Evolutionary conservation across 345 rosid genomes (phyloP).

Genomic region (Hirschfeldia incana): DNA sequence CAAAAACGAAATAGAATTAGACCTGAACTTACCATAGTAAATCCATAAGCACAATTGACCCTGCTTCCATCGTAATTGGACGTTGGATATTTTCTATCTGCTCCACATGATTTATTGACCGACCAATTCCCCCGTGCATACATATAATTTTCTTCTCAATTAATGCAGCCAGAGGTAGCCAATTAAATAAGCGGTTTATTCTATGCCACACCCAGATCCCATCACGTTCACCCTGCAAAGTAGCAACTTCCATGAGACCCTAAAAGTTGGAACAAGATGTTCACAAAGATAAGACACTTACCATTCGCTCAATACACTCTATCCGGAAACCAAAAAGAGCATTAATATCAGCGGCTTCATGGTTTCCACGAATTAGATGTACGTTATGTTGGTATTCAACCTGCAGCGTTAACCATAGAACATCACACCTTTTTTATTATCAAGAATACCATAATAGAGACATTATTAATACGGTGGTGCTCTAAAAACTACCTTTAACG

Average conservation of each 20-base stretch:
- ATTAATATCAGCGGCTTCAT: constrained; percentile 99
- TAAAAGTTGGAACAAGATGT: constrained; percentile 27
- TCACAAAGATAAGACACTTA: constrained; percentile 38
- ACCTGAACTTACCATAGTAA: constrained; percentile 70
- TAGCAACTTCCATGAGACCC: constrained; percentile 33
- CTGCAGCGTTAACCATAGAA: constrained; percentile 47
- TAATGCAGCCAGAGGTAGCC: constrained; percentile 95
- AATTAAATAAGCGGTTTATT: constrained; percentile 93
- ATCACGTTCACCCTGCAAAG: constrained; percentile 90
- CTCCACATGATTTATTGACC: constrained; percentile 94
- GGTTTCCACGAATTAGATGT: constrained; percentile 96
- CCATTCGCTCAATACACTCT: constrained; percentile 99
- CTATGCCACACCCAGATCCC: constrained; percentile 99
- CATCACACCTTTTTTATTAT: constrained; percentile 16
- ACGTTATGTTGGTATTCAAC: constrained; percentile 88
- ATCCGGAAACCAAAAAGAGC: constrained; percentile 98
- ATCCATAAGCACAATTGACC: constrained; percentile 97
- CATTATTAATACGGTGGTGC: background rate
- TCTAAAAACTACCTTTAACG: constrained; percentile 70
- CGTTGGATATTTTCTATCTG: constrained; percentile 96
- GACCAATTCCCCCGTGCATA: constrained; percentile 99
- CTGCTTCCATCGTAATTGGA: constrained; percentile 97
- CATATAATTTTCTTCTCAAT: constrained; percentile 97
- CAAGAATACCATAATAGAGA: constrained; percentile 5
- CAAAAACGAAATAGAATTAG: constrained; percentile 14